These are phyloP conservation scores for Hypomyces perniciosus DNA, from an alignment of 2,329 filamentous ascomycete species.

Conservation along the genomic window DNA sequence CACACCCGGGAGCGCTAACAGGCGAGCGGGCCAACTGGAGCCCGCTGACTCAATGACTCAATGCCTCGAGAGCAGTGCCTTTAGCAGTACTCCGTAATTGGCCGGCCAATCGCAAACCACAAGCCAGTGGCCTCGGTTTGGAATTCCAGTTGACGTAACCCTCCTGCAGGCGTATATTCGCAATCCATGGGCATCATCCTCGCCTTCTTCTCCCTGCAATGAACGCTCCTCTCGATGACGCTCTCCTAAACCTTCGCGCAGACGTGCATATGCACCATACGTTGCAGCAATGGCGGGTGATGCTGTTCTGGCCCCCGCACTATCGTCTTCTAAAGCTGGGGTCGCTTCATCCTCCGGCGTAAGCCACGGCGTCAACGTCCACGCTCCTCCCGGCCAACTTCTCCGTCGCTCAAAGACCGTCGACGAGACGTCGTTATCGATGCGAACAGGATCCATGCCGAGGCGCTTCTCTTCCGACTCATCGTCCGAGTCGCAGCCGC, in stretches of 20 bases:
- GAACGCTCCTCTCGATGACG: neutral
- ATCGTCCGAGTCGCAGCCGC: constrained; percentile 34
- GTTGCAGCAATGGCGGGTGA: constrained; percentile 17
- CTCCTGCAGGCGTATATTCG: neutral
- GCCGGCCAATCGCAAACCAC: no score
- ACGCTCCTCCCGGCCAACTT: constrained; percentile 26
- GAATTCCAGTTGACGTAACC: constrained; percentile 12
- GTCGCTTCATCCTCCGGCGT: constrained; percentile 10
- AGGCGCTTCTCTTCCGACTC: constrained; percentile 22
- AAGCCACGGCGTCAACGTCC: constrained; percentile 1
- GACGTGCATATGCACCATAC: constrained; percentile 5
- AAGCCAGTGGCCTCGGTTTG: no score
- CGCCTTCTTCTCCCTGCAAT: constrained; percentile 1
- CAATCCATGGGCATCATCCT: neutral
- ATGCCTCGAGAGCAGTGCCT: no score
- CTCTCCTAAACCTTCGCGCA: constrained; percentile 2
- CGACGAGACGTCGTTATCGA: constrained; percentile 26
- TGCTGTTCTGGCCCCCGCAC: constrained; percentile 9
- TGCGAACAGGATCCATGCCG: constrained; percentile 14
- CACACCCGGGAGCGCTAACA: constrained; percentile 11
- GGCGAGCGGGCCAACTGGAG: neutral
- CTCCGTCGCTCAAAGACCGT: constrained; percentile 38
- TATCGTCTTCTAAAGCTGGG: constrained; percentile 2
- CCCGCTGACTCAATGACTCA: neutral
- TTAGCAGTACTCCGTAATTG: no score